Base-by-base conservation (phyloP, 108 stramenopile genomes). In the Discostella pseudostelligera region DNA sequence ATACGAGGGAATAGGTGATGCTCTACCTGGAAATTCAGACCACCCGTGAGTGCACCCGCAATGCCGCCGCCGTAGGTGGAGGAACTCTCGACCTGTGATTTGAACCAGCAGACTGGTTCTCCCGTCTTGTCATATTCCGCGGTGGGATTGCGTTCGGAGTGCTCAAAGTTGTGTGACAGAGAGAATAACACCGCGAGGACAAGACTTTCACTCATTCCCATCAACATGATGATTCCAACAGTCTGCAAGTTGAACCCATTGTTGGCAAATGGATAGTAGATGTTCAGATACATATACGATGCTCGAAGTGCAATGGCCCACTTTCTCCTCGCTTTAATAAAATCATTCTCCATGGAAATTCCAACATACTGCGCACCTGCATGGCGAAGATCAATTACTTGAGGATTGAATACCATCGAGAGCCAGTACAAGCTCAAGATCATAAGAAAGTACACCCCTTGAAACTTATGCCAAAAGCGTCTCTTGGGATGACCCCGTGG, bases 1-100 rank as follows among this genome's bases (percentile, higher is more conserved):
- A 97, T 92, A 14, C 96, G 81, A 11, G 96, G 96, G 70, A 95
- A 96, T 69, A 96, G 72, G 70, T 96, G 96, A 70, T 96, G 96
- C 76, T 96, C 96, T 22, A 95, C 85, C 66, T 97, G 96, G 67
- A 94, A 93, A 76, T 97, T 97, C 56, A 97, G 81, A 28, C 94
- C 93, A 26, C 96, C 96, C 32, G 91, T 94, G 43, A 95, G 62
- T 62, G 74, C 82, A 4, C 94, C 94, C 13, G 94, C 82, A 42
- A 95, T 71, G 44, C 74, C 72, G 14, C 96, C 96, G 37, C 96
- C 96, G 56, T 94, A 94, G n/a, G 93, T 94, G 10, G 82, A 84
- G 22, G 92, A 89, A 14, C 92, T 93, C 58, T 92, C 93, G 8
- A 96, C 93, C 63, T 96, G 96, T 26, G 82, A 71, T 43, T 94